These are phyloP conservation scores for Podila verticillata DNA, from an alignment of 192 early-diverging fungal genomes.

Conservation along the genomic window DNA sequence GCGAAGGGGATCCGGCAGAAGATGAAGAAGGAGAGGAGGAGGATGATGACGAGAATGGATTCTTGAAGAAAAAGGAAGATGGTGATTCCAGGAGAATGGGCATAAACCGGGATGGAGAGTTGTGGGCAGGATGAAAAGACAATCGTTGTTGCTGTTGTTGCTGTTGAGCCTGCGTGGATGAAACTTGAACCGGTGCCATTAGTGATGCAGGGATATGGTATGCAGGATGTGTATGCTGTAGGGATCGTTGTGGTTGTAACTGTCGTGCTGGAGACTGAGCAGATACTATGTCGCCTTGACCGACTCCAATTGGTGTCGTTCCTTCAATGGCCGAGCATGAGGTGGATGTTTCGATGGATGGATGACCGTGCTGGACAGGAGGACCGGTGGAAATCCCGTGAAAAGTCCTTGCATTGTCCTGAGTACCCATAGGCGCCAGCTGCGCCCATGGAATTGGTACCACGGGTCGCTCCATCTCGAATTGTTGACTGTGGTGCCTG, in stretches of 20 bases:
- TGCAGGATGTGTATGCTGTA: background rate
- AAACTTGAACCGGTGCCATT: background rate
- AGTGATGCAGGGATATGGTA: no score
- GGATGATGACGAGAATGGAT: background rate
- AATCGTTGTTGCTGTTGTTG: background rate
- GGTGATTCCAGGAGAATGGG: slow-evolving; percentile 10
- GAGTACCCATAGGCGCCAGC: slow-evolving; percentile 14
- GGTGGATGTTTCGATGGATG: slow-evolving; percentile 1
- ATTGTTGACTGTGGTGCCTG: slow-evolving; percentile 24
- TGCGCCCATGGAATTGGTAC: slow-evolving; percentile 25
- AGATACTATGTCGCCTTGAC: background rate
- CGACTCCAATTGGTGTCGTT: background rate
- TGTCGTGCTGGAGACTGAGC: background rate
- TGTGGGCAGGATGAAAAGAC: slow-evolving; percentile 1
- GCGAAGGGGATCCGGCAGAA: background rate
- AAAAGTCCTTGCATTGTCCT: slow-evolving; percentile 34
- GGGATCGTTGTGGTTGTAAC: background rate
- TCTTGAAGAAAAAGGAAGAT: slow-evolving; percentile 25
- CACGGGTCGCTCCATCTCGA: slow-evolving; percentile 4
- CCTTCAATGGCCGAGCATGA: background rate
- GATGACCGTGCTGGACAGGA: background rate
- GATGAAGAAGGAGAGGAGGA: background rate
- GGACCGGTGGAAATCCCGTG: slow-evolving; percentile 23
- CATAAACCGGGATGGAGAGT: slow-evolving; percentile 1
- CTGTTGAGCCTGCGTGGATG: background rate